Evolutionary conservation across 1,284 basidiomycete species (phyloP).

Genomic region (Waitea zeae): DNA sequence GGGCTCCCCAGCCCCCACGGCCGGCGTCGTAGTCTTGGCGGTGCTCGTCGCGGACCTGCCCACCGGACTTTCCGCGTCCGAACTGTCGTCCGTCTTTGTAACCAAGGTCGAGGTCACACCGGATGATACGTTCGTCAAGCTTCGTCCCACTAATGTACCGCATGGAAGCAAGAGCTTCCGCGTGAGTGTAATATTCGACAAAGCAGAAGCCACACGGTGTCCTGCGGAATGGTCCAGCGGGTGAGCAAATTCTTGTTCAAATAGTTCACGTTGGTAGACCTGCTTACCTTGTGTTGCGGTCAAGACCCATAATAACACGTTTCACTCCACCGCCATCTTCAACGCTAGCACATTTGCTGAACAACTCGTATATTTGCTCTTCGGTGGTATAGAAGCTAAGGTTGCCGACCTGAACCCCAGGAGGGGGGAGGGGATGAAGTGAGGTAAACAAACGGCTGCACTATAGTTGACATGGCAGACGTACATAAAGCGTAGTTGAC

Average conservation of each 20-base stretch:
- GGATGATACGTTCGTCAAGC: conserved; percentile 97
- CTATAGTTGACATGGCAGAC: no score
- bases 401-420: conserved; percentile 85
- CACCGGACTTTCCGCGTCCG: conserved; percentile 91
- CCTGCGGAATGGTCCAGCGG: conserved; percentile 20
- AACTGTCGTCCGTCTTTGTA: conserved; percentile 97
- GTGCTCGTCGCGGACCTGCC: conserved; percentile 93
- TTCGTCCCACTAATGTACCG: conserved; percentile 94
- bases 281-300: conserved; percentile 78
- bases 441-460: conserved; percentile 10
- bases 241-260: conserved; percentile 5
- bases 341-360: conserved; percentile 79
- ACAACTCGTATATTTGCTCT: conserved; percentile 98
- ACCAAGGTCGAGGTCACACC: conserved; percentile 96
- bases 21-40: conserved; percentile 94
- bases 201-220: conserved; percentile 99
- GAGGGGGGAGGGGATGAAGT: neutral
- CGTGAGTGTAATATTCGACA: conserved; percentile 95
- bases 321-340: conserved; percentile 94
- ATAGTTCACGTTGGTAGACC: no score
- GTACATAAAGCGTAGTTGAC: conserved; percentile 64
- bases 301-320: conserved; percentile 98
- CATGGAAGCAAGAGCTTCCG: conserved; percentile 86
- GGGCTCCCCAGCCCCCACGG: conserved; percentile 91
- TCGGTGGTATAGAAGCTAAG: conserved; percentile 97